Percentiles rank a stretch among this genome's conserved stretches.
These are phyloP conservation scores for Epichloe festucae DNA, from an alignment of 2,329 filamentous ascomycete genomes.

Conservation along the genomic window DNA sequence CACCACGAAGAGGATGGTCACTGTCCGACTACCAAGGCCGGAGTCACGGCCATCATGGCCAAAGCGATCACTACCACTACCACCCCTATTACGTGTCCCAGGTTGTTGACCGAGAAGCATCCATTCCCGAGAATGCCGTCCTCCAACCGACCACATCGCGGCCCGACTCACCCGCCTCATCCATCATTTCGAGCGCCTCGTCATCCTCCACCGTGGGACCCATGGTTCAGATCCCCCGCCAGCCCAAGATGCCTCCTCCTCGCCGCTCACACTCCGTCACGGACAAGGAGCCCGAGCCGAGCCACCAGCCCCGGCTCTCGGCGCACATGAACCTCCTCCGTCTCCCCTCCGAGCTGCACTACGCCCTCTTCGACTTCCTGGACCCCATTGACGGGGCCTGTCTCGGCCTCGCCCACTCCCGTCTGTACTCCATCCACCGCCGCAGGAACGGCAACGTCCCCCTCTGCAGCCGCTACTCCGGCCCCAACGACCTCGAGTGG, in stretches of 20 bases:
- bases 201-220: constrained; percentile 8
- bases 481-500: constrained; percentile 51
- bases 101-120: constrained; percentile 13
- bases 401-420: constrained; percentile 43
- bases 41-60: constrained; percentile 5
- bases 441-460: constrained; percentile 43
- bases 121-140: constrained; percentile 23
- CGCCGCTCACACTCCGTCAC: constrained; percentile 48
- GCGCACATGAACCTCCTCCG: constrained; percentile 33
- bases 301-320: constrained; percentile 33
- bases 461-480: constrained; percentile 41
- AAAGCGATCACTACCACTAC: neutral
- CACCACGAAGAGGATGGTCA: constrained; percentile 33
- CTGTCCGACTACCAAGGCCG: constrained; percentile 30
- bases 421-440: constrained; percentile 46
- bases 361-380: constrained; percentile 46
- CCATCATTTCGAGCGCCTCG: neutral
- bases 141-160: constrained; percentile 6
- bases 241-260: constrained; percentile 30
- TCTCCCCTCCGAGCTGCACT: constrained; percentile 47
- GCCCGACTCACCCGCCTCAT: constrained; percentile 3
- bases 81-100: constrained; percentile 9
- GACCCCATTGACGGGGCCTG: constrained; percentile 53
- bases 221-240: constrained; percentile 12
- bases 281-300: constrained; percentile 44